Evolutionary conservation across 768 basidiomycete genomes (phyloP).

Genomic region (Boletus pseudopeckii): DNA sequence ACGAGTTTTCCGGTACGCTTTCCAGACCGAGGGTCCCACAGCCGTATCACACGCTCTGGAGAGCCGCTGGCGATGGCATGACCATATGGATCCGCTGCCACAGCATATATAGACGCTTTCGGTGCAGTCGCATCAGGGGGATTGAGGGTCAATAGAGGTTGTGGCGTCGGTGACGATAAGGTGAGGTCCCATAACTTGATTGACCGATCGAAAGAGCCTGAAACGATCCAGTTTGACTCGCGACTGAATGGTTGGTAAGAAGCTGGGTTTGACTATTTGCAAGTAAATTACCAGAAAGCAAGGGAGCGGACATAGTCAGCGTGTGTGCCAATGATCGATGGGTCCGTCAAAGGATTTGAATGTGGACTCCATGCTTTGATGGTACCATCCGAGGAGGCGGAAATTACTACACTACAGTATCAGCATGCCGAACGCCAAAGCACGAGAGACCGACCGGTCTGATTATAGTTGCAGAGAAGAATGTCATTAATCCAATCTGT

Average conservation of each 20-base stretch:
- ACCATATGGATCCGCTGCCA: slow-evolving; percentile 78
- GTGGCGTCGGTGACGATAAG: slow-evolving; percentile 36
- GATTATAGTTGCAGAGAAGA: slow-evolving; percentile 85
- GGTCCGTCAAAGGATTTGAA: slow-evolving; percentile 51
- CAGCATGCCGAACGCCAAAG: not conserved
- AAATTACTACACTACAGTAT: slow-evolving; percentile 56
- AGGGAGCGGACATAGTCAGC: slow-evolving; percentile 86
- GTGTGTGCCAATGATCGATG: slow-evolving; percentile 69
- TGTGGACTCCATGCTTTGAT: slow-evolving; percentile 94
- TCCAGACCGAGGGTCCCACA: slow-evolving; percentile 92
- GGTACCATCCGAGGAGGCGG: slow-evolving; percentile 94
- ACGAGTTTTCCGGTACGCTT: slow-evolving; percentile 82
- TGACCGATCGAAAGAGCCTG: slow-evolving; percentile 91
- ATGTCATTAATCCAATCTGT: slow-evolving; percentile 98
- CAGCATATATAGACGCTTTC: slow-evolving; percentile 74
- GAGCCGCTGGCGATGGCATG: slow-evolving; percentile 83
- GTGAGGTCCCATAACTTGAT: slow-evolving; percentile 92
- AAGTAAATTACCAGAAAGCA: slow-evolving; percentile 52
- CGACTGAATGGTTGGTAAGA: slow-evolving; percentile 43
- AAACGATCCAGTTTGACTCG: slow-evolving; percentile 84
- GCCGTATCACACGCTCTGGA: slow-evolving; percentile 83
- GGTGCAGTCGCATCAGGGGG: slow-evolving; percentile 64
- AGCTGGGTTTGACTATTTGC: not conserved
- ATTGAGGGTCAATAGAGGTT: slow-evolving; percentile 61
- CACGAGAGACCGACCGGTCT: slow-evolving; percentile 56